Percentiles rank a stretch among this genome's conserved stretches.
These are phyloP conservation scores for Coemansia asiatica DNA, from an alignment of 192 early-diverging fungal species.

Conservation along the genomic window DNA sequence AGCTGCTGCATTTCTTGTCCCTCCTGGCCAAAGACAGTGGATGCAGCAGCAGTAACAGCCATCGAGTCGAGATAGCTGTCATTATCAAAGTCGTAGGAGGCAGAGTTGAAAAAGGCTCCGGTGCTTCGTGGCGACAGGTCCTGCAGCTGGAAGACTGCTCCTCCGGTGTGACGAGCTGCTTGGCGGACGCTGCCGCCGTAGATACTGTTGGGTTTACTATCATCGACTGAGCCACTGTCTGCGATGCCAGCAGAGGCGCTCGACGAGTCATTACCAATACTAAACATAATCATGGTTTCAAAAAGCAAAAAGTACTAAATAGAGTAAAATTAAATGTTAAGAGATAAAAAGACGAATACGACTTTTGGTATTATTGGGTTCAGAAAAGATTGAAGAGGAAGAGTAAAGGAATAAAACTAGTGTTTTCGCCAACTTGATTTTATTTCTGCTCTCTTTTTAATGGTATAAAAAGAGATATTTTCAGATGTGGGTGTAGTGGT, in stretches of 20 bases:
- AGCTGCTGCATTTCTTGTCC: not conserved
- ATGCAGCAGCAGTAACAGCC: not conserved
- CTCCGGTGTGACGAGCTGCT: not conserved
- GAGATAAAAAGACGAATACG: not conserved
- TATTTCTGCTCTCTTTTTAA: not conserved
- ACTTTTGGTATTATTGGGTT: not conserved
- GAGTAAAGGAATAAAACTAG: constrained; percentile 1
- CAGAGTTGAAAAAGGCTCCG: not conserved
- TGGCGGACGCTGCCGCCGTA: constrained; percentile 37
- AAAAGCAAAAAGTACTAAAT: not conserved
- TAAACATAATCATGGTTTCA: constrained; percentile 10
- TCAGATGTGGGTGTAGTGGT: too few relatives aligned
- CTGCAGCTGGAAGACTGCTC: constrained; percentile 5
- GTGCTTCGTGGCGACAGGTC: constrained; percentile 15
- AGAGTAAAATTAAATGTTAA: not conserved
- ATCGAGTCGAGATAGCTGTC: not conserved
- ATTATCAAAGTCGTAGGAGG: not conserved
- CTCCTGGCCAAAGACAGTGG: not conserved
- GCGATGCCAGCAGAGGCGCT: not conserved
- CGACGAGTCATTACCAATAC: not conserved
- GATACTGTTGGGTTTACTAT: constrained; percentile 50
- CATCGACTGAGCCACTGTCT: constrained; percentile 23
- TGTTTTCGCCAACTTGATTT: constrained; percentile 7
- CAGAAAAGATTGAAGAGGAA: constrained; percentile 4
- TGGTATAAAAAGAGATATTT: not conserved